Evolutionary conservation across 768 basidiomycete genomes (phyloP).

Genomic region (Leccinum longicurvipes): DNA sequence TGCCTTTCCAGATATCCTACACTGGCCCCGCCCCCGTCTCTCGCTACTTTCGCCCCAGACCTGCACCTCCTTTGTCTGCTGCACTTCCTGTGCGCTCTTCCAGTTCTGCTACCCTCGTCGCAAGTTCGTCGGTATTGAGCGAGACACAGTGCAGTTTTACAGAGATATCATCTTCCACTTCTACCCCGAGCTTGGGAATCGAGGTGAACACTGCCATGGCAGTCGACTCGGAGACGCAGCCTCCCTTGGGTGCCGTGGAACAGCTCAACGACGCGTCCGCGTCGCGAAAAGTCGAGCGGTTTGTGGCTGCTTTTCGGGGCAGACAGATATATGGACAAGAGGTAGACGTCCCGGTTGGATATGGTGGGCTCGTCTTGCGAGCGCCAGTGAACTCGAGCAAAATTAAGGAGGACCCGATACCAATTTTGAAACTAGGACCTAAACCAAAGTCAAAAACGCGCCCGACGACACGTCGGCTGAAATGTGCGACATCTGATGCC

Average conservation of each 20-base stretch:
- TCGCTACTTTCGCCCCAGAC: conserved; percentile 63
- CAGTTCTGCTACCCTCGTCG: conserved; percentile 13
- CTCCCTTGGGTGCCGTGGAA: not conserved
- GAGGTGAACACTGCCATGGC: not conserved
- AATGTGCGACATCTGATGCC: conserved; percentile 28
- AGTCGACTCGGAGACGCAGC: conserved; percentile 13
- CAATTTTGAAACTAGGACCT: conserved; percentile 1
- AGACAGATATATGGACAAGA: conserved; percentile 66
- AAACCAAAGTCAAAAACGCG: conserved; percentile 15
- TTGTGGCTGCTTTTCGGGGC: conserved; percentile 70
- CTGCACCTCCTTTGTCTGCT: conserved; percentile 23
- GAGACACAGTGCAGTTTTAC: conserved; percentile 5
- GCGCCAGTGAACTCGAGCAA: conserved; percentile 19
- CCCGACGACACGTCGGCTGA: conserved; percentile 13
- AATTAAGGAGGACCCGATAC: conserved; percentile 10
- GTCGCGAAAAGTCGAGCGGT: conserved; percentile 14
- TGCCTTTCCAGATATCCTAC: conserved; percentile 80
- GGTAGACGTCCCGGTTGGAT: conserved; percentile 62
- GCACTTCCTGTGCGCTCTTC: conserved; percentile 6
- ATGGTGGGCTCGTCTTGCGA: conserved; percentile 60
- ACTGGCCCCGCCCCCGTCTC: conserved; percentile 70
- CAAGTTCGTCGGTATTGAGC: conserved; percentile 7
- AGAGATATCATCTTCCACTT: conserved; percentile 5
- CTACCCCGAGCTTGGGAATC: not conserved
- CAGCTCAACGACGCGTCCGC: not conserved